Evolutionary conservation across 2,329 filamentous ascomycete species (phyloP).

Genomic region (Lasiodiplodia sp.): DNA sequence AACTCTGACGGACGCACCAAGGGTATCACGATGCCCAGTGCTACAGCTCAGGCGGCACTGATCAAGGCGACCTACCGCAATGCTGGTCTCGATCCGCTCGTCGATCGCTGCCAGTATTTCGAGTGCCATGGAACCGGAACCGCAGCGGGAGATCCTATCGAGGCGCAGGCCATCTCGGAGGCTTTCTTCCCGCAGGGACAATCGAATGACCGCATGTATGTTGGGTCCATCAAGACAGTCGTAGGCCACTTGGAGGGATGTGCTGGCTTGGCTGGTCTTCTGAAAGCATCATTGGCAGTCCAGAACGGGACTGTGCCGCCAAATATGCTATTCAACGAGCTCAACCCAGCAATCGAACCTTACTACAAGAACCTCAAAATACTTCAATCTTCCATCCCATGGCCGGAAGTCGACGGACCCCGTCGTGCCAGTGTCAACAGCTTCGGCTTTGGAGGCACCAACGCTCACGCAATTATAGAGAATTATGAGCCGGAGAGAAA

Average conservation of each 20-base stretch:
- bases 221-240: constrained; percentile 46
- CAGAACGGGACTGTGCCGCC: constrained; percentile 44
- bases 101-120: constrained; percentile 37
- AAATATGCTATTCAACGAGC: constrained; percentile 44
- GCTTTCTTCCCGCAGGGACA: constrained; percentile 7
- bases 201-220: constrained; percentile 29
- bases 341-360: constrained; percentile 41
- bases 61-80: constrained; percentile 44
- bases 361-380: constrained; percentile 32
- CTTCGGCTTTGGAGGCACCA: constrained; percentile 39
- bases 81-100: constrained; percentile 41
- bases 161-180: constrained; percentile 31
- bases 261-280: constrained; percentile 47
- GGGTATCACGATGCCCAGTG: constrained; percentile 37
- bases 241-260: constrained; percentile 52
- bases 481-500: constrained; percentile 7
- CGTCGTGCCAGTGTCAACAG: constrained; percentile 35
- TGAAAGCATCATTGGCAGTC: constrained; percentile 49
- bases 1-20: constrained; percentile 44
- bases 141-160: constrained; percentile 32
- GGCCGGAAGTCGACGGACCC: constrained; percentile 31
- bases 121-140: constrained; percentile 45
- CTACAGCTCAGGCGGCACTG: constrained; percentile 41
- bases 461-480: constrained; percentile 39
- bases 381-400: constrained; percentile 22